Base-by-base conservation (phyloP, 805 yeast genomes). In the Kuraishia hungarica region DNA sequence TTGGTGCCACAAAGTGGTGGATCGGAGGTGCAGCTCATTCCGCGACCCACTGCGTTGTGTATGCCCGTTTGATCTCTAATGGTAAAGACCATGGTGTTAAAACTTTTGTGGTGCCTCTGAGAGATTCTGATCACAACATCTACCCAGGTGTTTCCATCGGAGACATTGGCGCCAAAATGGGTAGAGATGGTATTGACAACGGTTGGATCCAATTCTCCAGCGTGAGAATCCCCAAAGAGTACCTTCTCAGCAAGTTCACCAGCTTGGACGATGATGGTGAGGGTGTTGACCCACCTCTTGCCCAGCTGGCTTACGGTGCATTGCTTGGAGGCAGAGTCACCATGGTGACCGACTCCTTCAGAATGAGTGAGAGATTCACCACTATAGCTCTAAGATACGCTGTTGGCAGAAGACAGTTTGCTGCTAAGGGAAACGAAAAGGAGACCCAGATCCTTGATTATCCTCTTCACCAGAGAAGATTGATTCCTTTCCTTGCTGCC, bases 1-100 rank as follows among this genome's bases (percentile, higher is more conserved):
- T 88, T 55, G 92, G 96, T 43, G 97, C 97, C 50, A 91, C 97
- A 24, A 92, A 92, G 69, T 92, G 97, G 97, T 92, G 97, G 97
- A 92, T 92, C 64, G 97, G 97, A 51, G 97, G 97, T 63, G 97
- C 97, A 48, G 97, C 97, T 11, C 96, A 89, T 70, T 85, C 96
- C 21, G 89, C 97, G 5, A 89, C 92, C 28, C 97, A 92, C 72
- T 76, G 89, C 23, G 82, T 85, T n/a, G 87, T 83, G 24, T 92
- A 84, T 68, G 97, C 97, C 3, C 78, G 97, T 58, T 76, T 92
- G 58, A 80, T 88, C 53, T 90, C 89, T 29, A 75, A 85, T 51
- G 93, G 88, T 39, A 81, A 87, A 69, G 97, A 92, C 70, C 84
- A 90, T 68, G 97, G 97, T 51, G 96, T 92, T 55, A 89, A 89